phyloP scores from a whole-genome alignment of 2,329 filamentous ascomycete species.

The Calonectria hongkongensis region DNA sequence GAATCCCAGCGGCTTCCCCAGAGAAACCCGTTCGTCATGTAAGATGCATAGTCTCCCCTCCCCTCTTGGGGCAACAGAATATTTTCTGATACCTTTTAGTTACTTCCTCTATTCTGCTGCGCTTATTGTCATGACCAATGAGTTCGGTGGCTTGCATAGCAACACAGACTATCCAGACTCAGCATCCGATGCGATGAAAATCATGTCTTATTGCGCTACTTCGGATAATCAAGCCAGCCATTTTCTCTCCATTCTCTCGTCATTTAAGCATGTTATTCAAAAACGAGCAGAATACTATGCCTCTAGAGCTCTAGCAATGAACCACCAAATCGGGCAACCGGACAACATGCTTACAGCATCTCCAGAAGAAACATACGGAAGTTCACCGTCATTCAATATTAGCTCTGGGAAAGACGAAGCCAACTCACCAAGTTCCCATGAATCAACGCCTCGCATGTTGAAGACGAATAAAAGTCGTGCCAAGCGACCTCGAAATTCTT shows the following conservation, averaged over 20 bases:
- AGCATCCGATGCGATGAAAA: constrained; percentile 65
- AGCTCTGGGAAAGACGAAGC: background rate
- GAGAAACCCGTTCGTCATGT: constrained; percentile 75
- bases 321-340: background rate
- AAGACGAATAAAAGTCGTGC: background rate
- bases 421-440: background rate
- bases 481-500: background rate
- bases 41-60: constrained; percentile 53
- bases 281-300: background rate
- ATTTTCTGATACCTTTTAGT: constrained; percentile 57
- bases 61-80: background rate
- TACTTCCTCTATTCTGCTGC: constrained; percentile 74
- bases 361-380: background rate
- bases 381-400: background rate
- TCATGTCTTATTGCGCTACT: constrained; percentile 69
- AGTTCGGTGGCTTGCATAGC: constrained; percentile 70
- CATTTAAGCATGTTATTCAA: constrained; percentile 61
- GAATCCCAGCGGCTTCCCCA: constrained; percentile 67
- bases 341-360: constrained; percentile 1
- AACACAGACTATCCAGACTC: constrained; percentile 64
- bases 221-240: constrained; percentile 70
- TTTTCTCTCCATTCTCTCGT: constrained; percentile 69
- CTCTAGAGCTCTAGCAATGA: background rate
- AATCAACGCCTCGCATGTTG: background rate
- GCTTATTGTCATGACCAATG: constrained; percentile 74